phyloP scores from a whole-genome alignment of 2,329 filamentous ascomycete genomes.

The Coniochaeta sp. region DNA sequence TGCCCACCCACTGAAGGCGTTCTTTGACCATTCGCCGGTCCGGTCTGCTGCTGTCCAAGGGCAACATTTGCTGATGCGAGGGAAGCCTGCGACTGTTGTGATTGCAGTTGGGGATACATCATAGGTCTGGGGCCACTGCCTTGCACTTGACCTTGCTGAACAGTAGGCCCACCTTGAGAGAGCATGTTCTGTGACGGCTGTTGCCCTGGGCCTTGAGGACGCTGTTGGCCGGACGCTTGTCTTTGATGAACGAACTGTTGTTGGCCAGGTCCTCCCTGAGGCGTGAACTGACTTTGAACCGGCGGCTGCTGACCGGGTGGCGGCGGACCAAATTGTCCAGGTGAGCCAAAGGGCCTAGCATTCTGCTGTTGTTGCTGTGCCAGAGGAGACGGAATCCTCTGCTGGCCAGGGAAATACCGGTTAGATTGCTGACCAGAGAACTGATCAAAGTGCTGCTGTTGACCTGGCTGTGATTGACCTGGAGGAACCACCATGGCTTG shows the following conservation, averaged over 20 bases:
- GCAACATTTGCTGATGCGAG: neutral
- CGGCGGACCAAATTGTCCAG: neutral
- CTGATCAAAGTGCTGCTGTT: neutral
- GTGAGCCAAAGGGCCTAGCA: neutral
- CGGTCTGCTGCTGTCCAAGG: neutral
- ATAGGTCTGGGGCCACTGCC: neutral
- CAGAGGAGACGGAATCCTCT: neutral
- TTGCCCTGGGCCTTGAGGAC: neutral
- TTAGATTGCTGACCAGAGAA: slow-evolving; percentile 6
- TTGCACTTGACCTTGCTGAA: slow-evolving; percentile 3
- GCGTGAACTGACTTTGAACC: neutral
- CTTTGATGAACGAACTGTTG: neutral
- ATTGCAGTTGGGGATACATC: neutral
- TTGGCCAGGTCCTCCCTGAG: neutral
- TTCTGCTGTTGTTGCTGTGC: neutral
- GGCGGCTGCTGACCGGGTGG: neutral
- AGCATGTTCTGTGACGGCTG: slow-evolving; percentile 3
- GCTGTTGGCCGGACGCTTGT: neutral
- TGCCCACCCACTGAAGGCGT: neutral
- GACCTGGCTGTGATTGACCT: neutral
- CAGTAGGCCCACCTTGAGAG: slow-evolving; percentile 6
- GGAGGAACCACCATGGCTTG: neutral
- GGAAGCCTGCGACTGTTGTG: neutral
- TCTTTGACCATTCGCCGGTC: neutral
- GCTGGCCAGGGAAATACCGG: neutral